A percentile compares a stretch with the other conserved stretches of the same genome.
Conservation (phyloP, 441 rosid genomes). For the Cnidoscolus chayamansa region DNA sequence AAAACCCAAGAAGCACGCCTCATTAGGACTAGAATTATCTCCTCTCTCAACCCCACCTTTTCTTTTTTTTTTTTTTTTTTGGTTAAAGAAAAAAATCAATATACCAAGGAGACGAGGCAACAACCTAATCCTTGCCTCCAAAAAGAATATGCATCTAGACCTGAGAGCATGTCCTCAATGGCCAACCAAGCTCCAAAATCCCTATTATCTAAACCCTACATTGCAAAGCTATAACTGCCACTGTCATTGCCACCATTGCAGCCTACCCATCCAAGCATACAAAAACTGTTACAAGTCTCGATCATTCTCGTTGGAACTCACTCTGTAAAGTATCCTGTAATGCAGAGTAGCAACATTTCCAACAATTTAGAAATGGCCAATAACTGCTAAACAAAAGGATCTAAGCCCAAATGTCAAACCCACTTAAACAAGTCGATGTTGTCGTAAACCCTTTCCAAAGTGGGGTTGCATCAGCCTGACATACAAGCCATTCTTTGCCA, state of each 20-base stretch:
- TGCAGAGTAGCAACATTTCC: slow-evolving; percentile 17
- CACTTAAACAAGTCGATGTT: slow-evolving; percentile 69
- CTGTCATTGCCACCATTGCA: slow-evolving; percentile 13
- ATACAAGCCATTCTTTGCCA: slow-evolving; percentile 85
- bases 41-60: slow-evolving; percentile 20
- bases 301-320: slow-evolving; percentile 16
- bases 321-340: slow-evolving; percentile 15
- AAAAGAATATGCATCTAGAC: slow-evolving; percentile 60
- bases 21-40: slow-evolving; percentile 28
- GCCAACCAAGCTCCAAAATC: slow-evolving; percentile 40
- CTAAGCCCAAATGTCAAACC: slow-evolving; percentile 23
- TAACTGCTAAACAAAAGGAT: slow-evolving; percentile 31
- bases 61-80: slow-evolving; percentile 3
- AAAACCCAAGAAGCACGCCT: slow-evolving; percentile 30
- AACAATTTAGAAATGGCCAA: slow-evolving; percentile 24
- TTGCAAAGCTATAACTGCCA: slow-evolving; percentile 29
- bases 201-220: slow-evolving; percentile 40
- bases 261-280: slow-evolving; percentile 10
- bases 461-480: slow-evolving; percentile 95
- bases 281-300: slow-evolving; percentile 25
- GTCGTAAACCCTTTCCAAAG: slow-evolving; percentile 89
- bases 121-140: slow-evolving; percentile 46
- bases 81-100: slow-evolving; percentile 54
- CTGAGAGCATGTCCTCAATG: slow-evolving; percentile 25
- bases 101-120: slow-evolving; percentile 50